Evolutionary conservation across 73 alveolate species (phyloP).

Genomic region (Durusdinium trenchii): DNA sequence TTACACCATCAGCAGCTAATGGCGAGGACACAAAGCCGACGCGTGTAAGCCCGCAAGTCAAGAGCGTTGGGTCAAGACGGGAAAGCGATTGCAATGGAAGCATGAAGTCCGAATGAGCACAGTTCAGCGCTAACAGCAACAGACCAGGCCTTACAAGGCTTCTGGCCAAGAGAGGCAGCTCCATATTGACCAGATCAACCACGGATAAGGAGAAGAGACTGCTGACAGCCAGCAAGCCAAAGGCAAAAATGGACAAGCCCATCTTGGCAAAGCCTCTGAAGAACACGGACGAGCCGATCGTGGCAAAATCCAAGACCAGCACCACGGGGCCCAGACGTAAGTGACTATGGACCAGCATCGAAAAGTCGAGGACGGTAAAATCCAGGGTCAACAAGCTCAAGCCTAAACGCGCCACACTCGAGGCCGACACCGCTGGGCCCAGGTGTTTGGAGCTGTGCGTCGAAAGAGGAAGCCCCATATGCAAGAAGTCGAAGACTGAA

Average conservation of each 20-base stretch:
- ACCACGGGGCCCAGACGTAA: too few species aligned
- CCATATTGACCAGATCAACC: background rate
- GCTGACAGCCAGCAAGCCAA: background rate
- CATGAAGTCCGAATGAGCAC: background rate
- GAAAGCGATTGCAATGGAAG: too few species aligned
- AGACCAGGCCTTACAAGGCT: background rate
- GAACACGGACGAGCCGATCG: background rate
- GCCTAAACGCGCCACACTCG: background rate
- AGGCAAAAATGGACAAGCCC: background rate
- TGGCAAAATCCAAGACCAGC: background rate
- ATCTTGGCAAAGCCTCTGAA: background rate
- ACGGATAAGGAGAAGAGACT: constrained; percentile 27
- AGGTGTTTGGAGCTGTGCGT: background rate
- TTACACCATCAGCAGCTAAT: background rate
- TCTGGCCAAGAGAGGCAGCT: background rate
- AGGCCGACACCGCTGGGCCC: background rate
- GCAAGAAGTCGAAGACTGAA: background rate
- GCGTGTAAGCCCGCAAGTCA: background rate
- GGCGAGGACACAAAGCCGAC: constrained; percentile 12
- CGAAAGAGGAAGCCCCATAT: background rate
- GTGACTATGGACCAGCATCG: background rate
- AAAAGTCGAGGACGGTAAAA: background rate
- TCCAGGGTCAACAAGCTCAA: background rate
- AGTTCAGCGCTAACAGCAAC: background rate
- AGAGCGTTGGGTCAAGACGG: too few species aligned